Percentiles rank a stretch among this genome's conserved stretches.
These are phyloP conservation scores for Trichosporon asahii DNA, from an alignment of 1,284 basidiomycete genomes.

Conservation along the genomic window DNA sequence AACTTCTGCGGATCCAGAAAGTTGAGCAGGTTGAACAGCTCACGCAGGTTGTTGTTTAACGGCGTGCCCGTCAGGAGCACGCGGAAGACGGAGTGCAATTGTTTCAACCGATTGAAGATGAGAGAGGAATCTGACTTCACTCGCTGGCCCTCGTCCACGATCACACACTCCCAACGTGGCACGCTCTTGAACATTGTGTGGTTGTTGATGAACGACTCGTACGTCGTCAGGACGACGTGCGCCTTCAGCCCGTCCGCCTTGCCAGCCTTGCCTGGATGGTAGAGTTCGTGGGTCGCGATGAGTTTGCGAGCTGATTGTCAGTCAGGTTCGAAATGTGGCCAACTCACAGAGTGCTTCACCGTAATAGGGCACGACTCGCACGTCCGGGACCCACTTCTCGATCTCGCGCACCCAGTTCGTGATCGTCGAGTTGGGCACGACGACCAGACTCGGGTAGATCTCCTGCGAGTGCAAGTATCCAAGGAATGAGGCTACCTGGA, in stretches of 20 bases:
- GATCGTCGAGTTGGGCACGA: conserved; percentile 77
- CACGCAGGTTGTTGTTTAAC: conserved; percentile 92
- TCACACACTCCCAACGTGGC: conserved; percentile 84
- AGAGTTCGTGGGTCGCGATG: conserved; percentile 77
- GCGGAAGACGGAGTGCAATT: conserved; percentile 73
- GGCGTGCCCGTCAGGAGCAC: conserved; percentile 95
- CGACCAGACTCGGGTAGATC: conserved; percentile 74
- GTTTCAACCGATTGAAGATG: conserved; percentile 77
- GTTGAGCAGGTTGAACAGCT: conserved; percentile 91
- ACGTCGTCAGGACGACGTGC: conserved; percentile 85
- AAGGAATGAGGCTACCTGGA: conserved; percentile 83
- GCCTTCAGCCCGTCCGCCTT: conserved; percentile 49
- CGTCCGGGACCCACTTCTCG: conserved; percentile 78
- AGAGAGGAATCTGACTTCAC: conserved; percentile 74
- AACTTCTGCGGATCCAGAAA: conserved; percentile 75
- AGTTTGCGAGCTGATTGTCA: conserved; percentile 65
- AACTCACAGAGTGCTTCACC: conserved; percentile 58
- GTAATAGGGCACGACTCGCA: conserved; percentile 47
- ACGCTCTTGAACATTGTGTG: conserved; percentile 74
- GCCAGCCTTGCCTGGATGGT: conserved; percentile 55
- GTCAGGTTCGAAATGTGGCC: background rate
- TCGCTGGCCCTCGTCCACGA: conserved; percentile 77
- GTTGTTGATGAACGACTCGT: conserved; percentile 73
- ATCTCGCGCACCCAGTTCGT: conserved; percentile 67
- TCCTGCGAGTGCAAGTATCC: conserved; percentile 64